Base-by-base conservation (phyloP, 164 flowering plant genomes). In the Liriodendron chinense region DNA sequence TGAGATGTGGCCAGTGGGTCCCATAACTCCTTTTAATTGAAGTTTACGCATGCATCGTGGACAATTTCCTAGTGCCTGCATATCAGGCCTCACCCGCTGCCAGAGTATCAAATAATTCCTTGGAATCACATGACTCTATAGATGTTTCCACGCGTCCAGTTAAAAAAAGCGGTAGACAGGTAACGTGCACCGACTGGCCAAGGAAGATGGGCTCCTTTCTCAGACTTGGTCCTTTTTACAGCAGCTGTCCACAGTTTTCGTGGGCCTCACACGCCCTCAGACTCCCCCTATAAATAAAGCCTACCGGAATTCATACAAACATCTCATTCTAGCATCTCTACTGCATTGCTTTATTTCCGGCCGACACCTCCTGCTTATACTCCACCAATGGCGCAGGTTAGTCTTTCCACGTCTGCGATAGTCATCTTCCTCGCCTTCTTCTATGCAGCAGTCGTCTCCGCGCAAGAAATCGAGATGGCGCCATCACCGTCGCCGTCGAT, bases 381-480 rank as follows among this genome's bases (percentile, higher is more conserved):
- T 63, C 10, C 65, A 21, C 21, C 65, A 63, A 63, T 63, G 65
- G 65, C 65, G 23, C 65, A 21, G 7, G 61, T 56, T 56, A 56
- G 61, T 13, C 20, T 63, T n/a, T 6, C 65, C 65, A 10, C 59
- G 13, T 16, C 23, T 63, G 65, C 64, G 1, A 6, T 56, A 8
- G 74, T 25, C 23, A 8, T n/a, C n/a, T 26, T 28, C 23, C 47
- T 71, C 1, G 65, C 65, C 22, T 7, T 71, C 47, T 16, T 71
- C 74, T 57, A 48, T 20, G 47, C 21, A 14, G 22, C 49, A 9
- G 26, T 47, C 69, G 74, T 25, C 24, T 64, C 24, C 12, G 75
- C 69, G 2, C 69, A 73, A 59, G 69, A 73, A 1, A 47, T 22
- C 57, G 69, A 59, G 49, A 26, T 61, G 14, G 74, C 74, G 9